A percentile compares a stretch with the other conserved stretches of the same genome.
phyloP scores from a whole-genome alignment of 1,139 yeast genomes.

The Pichia sp. region DNA sequence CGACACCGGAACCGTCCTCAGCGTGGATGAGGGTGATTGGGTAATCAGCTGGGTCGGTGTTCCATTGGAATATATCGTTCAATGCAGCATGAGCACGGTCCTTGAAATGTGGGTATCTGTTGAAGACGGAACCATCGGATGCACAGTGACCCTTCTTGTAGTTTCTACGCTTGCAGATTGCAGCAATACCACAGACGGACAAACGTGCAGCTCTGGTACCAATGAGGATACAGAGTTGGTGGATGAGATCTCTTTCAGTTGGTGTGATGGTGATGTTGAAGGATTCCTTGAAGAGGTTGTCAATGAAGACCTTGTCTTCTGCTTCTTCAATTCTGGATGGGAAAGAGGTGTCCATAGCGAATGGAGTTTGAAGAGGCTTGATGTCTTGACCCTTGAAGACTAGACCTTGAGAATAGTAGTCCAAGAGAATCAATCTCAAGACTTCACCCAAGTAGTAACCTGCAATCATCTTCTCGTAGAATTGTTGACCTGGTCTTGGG shows the following conservation, averaged over 20 bases:
- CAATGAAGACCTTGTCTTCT: conserved; percentile 61
- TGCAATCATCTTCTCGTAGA: conserved; percentile 95
- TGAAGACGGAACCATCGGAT: conserved; percentile 94
- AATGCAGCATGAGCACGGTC: conserved; percentile 85
- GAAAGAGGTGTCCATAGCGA: conserved; percentile 81
- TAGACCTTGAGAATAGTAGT: conserved; percentile 55
- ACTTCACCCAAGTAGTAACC: conserved; percentile 96
- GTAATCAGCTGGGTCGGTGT: conserved; percentile 45
- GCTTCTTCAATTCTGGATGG: conserved; percentile 81
- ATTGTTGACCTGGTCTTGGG: conserved; percentile 95
- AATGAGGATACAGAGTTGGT: conserved; percentile 76
- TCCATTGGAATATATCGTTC: conserved; percentile 88
- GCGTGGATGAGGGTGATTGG: conserved; percentile 85
- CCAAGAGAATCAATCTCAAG: conserved; percentile 72
- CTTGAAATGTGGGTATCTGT: conserved; percentile 88
- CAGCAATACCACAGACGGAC: conserved; percentile 94
- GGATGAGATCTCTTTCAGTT: conserved; percentile 76
- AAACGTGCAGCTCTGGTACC: conserved; percentile 93
- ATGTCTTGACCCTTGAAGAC: conserved; percentile 61
- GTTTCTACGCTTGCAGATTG: conserved; percentile 83
- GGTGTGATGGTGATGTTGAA: conserved; percentile 61
- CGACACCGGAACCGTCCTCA: conserved; percentile 98
- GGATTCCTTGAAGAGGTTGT: conserved; percentile 51
- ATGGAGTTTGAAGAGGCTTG: conserved; percentile 47
- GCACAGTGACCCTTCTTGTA: conserved; percentile 76